Evolutionary conservation across 495 filamentous ascomycete species (phyloP), one percentile per base, ranked within the genome.

Genomic region (Aspergillus heteromorphus): DNA sequence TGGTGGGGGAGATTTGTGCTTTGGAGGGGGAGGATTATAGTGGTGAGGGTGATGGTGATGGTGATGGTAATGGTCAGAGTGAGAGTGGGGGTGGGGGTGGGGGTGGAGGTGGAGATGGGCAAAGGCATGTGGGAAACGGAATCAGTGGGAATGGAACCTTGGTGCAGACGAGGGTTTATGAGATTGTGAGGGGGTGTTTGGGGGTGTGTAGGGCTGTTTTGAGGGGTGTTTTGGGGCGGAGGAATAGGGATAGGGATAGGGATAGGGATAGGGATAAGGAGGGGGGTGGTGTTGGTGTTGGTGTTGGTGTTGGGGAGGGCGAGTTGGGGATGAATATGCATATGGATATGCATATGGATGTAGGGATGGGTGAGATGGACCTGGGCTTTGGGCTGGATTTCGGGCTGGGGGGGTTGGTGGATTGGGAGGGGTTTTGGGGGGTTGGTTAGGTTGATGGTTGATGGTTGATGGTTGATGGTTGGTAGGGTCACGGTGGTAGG

Each of bases 1-100:
- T 63, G 9, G 34, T 65, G 10, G 49, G 30, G 13, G 59, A 63
- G 52, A 61, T 65, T 19, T 48, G 53, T 6, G 63, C 63, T 9
- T 62, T 62, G 58, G 57, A 68, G 31, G 31, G 36, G 17, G 54
- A 47, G 16, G 27, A 59, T 16, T 52, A 45, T n/a, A 29, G 61
- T 3, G 42, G n/a, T n/a, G n/a, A 62, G 29, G 43, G 38, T 10
- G 56, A 48, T 2, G 54, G 60, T 8, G 58, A 27, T 27, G 23
- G 23, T 3, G 23, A 27, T 27, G 43, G 38, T 10, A 54, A 48
- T 2, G 54, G 60, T 8, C 56, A 27, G 3, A 7, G 23, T 3
- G 23, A 27, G n/a, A n/a, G n/a, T 27, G 23, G 23, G 23, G 23
- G 7, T 27, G 23, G 23, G 23, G 23, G 7, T 27, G 23, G 23